phyloP scores from a whole-genome alignment of 2,329 filamentous ascomycete species.

The Penicillium sp. region DNA sequence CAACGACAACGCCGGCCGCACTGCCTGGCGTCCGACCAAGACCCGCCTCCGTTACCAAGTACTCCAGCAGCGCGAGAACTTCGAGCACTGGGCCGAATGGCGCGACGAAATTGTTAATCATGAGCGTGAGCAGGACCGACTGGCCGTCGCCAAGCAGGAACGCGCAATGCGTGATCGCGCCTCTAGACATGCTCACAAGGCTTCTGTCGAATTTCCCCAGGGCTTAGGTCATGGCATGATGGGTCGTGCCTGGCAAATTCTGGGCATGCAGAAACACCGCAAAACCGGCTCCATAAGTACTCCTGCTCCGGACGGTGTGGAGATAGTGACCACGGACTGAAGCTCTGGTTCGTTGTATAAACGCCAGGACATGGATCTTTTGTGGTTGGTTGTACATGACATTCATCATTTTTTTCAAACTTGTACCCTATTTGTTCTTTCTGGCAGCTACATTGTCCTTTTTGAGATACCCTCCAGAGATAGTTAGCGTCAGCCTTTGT shows the following conservation, averaged over 20 bases:
- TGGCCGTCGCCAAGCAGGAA: constrained; percentile 29
- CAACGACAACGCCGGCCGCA: constrained; percentile 21
- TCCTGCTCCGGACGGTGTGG: constrained; percentile 12
- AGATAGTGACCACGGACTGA: constrained; percentile 16
- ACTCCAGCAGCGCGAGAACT: constrained; percentile 39
- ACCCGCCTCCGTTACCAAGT: constrained; percentile 38
- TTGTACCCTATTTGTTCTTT: constrained; percentile 10
- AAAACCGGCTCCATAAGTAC: constrained; percentile 16
- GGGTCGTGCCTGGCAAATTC: constrained; percentile 35
- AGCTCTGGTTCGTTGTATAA: not conserved
- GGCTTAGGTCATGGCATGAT: constrained; percentile 34
- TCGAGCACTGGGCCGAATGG: constrained; percentile 41
- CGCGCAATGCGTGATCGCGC: constrained; percentile 24
- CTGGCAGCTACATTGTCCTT: constrained; percentile 9
- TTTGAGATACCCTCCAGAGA: constrained; percentile 7
- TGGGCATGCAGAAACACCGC: constrained; percentile 32
- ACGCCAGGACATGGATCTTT: not conserved
- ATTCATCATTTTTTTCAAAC: constrained; percentile 5
- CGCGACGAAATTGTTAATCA: constrained; percentile 34
- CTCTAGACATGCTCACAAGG: constrained; percentile 23
- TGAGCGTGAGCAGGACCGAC: constrained; percentile 31
- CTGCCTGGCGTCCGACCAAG: constrained; percentile 36
- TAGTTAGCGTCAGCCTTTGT: constrained; percentile 1
- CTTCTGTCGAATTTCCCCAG: constrained; percentile 27
- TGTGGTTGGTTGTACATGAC: not conserved